phyloP scores from a whole-genome alignment of 208 protist species.

The Crithidia brevicula region DNA sequence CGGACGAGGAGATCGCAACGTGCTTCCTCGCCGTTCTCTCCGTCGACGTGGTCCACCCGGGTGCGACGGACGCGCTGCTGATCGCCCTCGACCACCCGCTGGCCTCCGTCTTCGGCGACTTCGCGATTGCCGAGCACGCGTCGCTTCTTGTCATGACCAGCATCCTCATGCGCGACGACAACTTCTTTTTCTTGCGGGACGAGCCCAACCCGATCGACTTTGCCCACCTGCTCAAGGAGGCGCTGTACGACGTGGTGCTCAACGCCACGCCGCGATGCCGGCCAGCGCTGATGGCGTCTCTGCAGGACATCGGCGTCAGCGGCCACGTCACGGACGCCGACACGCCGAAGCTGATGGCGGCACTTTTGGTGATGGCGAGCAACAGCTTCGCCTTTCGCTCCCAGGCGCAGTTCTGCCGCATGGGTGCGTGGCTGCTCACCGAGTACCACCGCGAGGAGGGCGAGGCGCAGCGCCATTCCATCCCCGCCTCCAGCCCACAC shows the following conservation, averaged over 20 bases:
- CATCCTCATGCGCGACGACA: constrained; percentile 49
- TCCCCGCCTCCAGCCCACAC: constrained; percentile 38
- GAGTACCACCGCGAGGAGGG: constrained; percentile 63
- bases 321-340: constrained; percentile 48
- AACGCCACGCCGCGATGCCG: constrained; percentile 37
- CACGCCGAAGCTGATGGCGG: constrained; percentile 49
- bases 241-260: constrained; percentile 58
- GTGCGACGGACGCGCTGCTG: constrained; percentile 75
- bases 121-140: constrained; percentile 50
- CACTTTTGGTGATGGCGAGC: constrained; percentile 55
- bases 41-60: constrained; percentile 83
- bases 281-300: constrained; percentile 40
- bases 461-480: constrained; percentile 50
- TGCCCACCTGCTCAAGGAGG: constrained; percentile 54
- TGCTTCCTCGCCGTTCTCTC: constrained; percentile 73
- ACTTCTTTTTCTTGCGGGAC: constrained; percentile 49
- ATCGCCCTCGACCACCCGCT: constrained; percentile 72
- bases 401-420: constrained; percentile 47
- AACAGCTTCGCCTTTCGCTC: constrained; percentile 73
- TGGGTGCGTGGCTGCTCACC: constrained; percentile 38
- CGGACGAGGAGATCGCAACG: constrained; percentile 85
- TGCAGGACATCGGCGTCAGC: constrained; percentile 37
- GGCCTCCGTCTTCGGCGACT: constrained; percentile 73
- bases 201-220: constrained; percentile 25
- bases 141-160: constrained; percentile 61